A percentile compares a stretch with the other conserved stretches of the same genome.
phyloP scores from a whole-genome alignment of 192 early-diverging fungal species.

The Nowakowskiella sp. region DNA sequence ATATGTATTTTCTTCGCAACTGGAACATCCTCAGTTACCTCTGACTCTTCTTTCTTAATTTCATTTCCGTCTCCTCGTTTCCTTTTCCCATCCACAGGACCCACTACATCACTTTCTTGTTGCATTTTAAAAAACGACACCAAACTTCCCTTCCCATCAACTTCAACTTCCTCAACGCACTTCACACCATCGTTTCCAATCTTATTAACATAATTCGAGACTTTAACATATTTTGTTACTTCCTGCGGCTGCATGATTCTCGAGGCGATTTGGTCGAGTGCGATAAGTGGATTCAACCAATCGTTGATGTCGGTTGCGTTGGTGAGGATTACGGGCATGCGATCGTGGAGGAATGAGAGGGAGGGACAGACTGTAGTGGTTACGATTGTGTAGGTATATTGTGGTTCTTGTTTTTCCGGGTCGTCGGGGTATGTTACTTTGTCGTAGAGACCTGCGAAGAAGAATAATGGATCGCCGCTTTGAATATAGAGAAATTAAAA shows the following conservation, averaged over 20 bases:
- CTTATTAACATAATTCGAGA: slow-evolving; percentile 8
- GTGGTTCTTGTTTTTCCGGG: slow-evolving; percentile 22
- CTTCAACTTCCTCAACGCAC: slow-evolving; percentile 19
- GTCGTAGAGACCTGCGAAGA: slow-evolving; percentile 41
- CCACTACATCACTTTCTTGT: too few species aligned
- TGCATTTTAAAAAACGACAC: slow-evolving; percentile 22
- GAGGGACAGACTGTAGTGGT: slow-evolving; percentile 29
- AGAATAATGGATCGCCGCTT: slow-evolving; percentile 15
- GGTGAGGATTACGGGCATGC: slow-evolving; percentile 34
- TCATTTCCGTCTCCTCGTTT: too few species aligned
- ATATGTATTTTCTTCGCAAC: too few species aligned
- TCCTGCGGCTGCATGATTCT: slow-evolving; percentile 26
- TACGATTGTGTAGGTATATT: slow-evolving; percentile 38
- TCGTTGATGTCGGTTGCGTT: slow-evolving; percentile 22
- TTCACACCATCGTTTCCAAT: slow-evolving; percentile 24
- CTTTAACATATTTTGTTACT: slow-evolving; percentile 10
- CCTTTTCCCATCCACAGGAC: too few species aligned
- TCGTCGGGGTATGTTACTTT: slow-evolving; percentile 50
- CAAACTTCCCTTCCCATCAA: slow-evolving; percentile 14
- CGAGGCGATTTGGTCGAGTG: slow-evolving; percentile 15
- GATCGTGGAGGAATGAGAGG: slow-evolving; percentile 45
- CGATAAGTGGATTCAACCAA: slow-evolving; percentile 28
- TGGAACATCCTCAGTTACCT: too few species aligned
- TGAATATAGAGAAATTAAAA: background rate
- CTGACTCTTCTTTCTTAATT: too few species aligned